phyloP scores from a whole-genome alignment of 176 grass and related monocot genomes.

The barley (Hordeum vulgare) region MorexV3_pseudomolecules_assembly NC_058519.1:55902429-55902928 shows the following conservation, averaged over 20 bases:
- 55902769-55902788: conserved; percentile 96
- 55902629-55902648: no score
- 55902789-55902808: conserved; percentile 91
- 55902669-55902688: conserved; percentile 4
- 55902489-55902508: background rate
- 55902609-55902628: no score
- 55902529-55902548: conserved; percentile 13
- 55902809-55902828: conserved; percentile 87
- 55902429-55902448: background rate
- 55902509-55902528: background rate
- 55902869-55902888: conserved; percentile 79
- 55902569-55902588: no score
- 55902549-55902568: background rate
- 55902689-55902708: background rate
- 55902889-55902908: conserved; percentile 69
- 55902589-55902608: no score
- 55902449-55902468: background rate
- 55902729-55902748: conserved; percentile 49
- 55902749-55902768: conserved; percentile 79
- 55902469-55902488: background rate
- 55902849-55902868: conserved; percentile 79
- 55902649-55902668: background rate
- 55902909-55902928: conserved; percentile 7
- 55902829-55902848: conserved; percentile 94
- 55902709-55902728: background rate